Evolutionary conservation across 2,329 filamentous ascomycete genomes (phyloP).

Genomic region (Fusarium kyushuense): DNA sequence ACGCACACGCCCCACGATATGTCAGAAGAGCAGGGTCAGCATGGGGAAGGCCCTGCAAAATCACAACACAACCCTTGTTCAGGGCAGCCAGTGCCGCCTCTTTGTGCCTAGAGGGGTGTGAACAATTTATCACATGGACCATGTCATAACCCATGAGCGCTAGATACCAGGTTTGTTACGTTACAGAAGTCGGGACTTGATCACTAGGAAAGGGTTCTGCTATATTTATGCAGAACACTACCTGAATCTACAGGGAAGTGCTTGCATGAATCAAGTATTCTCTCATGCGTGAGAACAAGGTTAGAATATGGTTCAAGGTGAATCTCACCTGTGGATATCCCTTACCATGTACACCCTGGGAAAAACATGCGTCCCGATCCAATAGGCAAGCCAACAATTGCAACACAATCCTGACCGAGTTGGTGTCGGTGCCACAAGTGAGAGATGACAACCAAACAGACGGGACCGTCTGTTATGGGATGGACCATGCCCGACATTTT

Average conservation of each 20-base stretch:
- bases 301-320: background rate
- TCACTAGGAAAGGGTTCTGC: background rate
- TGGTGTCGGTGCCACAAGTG: constrained; percentile 8
- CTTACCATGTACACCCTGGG: constrained; percentile 11
- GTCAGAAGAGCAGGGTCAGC: constrained; percentile 33
- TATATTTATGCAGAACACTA: constrained; percentile 14
- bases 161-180: constrained; percentile 27
- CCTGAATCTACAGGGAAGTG: constrained; percentile 2
- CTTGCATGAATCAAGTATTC: background rate
- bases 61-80: constrained; percentile 16
- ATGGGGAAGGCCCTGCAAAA: constrained; percentile 33
- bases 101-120: constrained; percentile 21
- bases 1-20: constrained; percentile 38
- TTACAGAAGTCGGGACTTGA: background rate
- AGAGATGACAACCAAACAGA: constrained; percentile 11
- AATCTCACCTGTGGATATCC: background rate
- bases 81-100: constrained; percentile 11
- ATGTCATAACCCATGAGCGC: constrained; percentile 9
- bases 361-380: constrained; percentile 17
- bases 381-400: constrained; percentile 13
- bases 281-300: background rate
- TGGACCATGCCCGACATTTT: background rate
- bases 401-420: constrained; percentile 9
- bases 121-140: constrained; percentile 22
- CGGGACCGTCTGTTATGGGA: constrained; percentile 3